phyloP scores from a whole-genome alignment of 345 rosid species.

The Eutrema heterophyllum region DNA sequence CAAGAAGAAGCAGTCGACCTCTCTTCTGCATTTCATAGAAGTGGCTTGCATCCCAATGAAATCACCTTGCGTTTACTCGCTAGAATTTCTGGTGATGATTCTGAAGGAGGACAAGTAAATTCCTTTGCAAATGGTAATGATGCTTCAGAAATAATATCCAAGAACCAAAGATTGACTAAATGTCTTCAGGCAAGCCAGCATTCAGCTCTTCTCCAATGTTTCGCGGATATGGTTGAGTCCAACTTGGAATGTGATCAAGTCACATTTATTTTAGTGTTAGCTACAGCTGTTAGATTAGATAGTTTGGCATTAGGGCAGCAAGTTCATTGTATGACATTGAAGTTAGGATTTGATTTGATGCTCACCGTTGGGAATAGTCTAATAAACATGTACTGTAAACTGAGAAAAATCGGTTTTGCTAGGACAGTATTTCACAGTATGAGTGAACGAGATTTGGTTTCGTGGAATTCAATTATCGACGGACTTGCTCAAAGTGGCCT shows the following conservation, averaged over 20 bases:
- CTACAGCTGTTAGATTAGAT: slow-evolving; percentile 37
- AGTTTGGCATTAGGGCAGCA: slow-evolving; percentile 37
- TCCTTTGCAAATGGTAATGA: slow-evolving; percentile 1
- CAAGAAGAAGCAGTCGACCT: slow-evolving; percentile 32
- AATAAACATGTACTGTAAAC: slow-evolving; percentile 49
- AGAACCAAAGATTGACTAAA: slow-evolving; percentile 41
- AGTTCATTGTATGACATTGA: slow-evolving; percentile 46
- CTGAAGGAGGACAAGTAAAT: slow-evolving; percentile 25
- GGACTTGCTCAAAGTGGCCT: slow-evolving; percentile 38
- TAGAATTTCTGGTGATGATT: slow-evolving; percentile 31
- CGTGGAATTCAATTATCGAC: slow-evolving; percentile 62
- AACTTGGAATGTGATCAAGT: slow-evolving; percentile 41
- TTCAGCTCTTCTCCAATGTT: slow-evolving; percentile 36
- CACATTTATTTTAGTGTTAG: slow-evolving; percentile 42
- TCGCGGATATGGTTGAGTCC: slow-evolving; percentile 42
- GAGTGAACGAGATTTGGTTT: slow-evolving; percentile 50
- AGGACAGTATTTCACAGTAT: slow-evolving; percentile 34
- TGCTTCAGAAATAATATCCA: slow-evolving; percentile 26
- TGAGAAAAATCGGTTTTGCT: slow-evolving; percentile 31
- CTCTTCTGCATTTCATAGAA: slow-evolving; percentile 35
- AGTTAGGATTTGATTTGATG: slow-evolving; percentile 40
- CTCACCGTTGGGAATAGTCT: slow-evolving; percentile 49
- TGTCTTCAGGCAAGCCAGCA: slow-evolving; percentile 33
- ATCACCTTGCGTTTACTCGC: slow-evolving; percentile 30
- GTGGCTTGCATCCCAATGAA: slow-evolving; percentile 41